Evolutionary conservation across 768 basidiomycete species (phyloP).

Genomic region (Termitomyces heimii): DNA sequence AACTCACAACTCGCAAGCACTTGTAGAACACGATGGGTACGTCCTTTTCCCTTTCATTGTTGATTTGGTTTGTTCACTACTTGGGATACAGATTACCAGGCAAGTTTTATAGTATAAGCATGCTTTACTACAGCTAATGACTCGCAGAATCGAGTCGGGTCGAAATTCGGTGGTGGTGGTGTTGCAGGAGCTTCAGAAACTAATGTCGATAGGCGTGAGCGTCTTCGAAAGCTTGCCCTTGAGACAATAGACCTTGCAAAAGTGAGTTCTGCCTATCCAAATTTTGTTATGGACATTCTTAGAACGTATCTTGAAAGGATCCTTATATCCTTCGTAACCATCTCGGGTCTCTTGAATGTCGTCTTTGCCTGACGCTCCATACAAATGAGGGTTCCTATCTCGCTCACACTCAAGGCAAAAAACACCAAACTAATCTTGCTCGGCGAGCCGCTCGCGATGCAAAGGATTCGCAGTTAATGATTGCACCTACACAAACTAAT

Average conservation of each 20-base stretch:
- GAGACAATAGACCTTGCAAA: constrained; percentile 99
- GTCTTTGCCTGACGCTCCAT: constrained; percentile 93
- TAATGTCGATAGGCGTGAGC: constrained; percentile 92
- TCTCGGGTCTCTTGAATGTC: constrained; percentile 96
- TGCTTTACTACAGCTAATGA: constrained; percentile 9
- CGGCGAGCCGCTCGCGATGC: constrained; percentile 96
- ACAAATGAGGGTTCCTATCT: constrained; percentile 99
- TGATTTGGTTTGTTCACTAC: constrained; percentile 8
- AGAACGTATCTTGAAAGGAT: constrained; percentile 50
- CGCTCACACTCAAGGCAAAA: constrained; percentile 98
- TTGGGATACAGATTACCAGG: constrained; percentile 58
- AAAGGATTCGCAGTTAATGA: constrained; percentile 88
- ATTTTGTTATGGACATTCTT: not conserved
- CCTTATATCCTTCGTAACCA: constrained; percentile 99
- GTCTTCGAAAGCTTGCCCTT: constrained; percentile 88
- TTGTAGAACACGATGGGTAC: constrained; percentile 26
- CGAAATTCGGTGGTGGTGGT: constrained; percentile 94
- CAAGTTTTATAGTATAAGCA: constrained; percentile 18
- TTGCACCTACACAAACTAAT: constrained; percentile 72
- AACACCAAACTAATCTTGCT: constrained; percentile 97
- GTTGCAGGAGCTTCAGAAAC: constrained; percentile 93
- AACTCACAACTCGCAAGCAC: not conserved
- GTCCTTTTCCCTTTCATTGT: constrained; percentile 13
- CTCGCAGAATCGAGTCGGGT: constrained; percentile 87
- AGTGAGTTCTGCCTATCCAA: constrained; percentile 34